These are phyloP conservation scores for Ochetophila trinervis DNA, from an alignment of 306 rosid species.

Conservation along the genomic window DNA sequence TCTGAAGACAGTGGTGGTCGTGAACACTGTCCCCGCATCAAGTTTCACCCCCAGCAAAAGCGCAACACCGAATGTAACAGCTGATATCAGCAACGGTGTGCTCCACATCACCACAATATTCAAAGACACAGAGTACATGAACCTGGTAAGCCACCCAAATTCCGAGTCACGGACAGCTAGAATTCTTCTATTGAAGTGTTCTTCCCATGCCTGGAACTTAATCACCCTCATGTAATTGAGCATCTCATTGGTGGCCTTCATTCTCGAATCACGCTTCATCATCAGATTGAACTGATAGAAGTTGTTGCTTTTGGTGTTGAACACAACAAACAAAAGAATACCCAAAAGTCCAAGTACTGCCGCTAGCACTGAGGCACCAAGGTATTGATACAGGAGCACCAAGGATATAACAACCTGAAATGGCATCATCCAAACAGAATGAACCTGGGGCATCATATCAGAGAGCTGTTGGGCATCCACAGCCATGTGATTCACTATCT, in stretches of 20 bases:
- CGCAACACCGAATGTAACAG: slow-evolving; percentile 76
- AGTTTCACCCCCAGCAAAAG: slow-evolving; percentile 61
- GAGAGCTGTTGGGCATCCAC: slow-evolving; percentile 88
- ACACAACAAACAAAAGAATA: slow-evolving; percentile 42
- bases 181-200: slow-evolving; percentile 73
- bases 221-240: slow-evolving; percentile 93
- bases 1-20: slow-evolving; percentile 77
- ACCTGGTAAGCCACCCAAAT: slow-evolving; percentile 79
- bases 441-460: slow-evolving; percentile 89
- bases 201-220: slow-evolving; percentile 98
- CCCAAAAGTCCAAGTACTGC: slow-evolving; percentile 47
- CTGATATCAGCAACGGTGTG: slow-evolving; percentile 60
- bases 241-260: slow-evolving; percentile 97
- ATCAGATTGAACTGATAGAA: slow-evolving; percentile 32
- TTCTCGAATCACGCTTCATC: slow-evolving; percentile 82
- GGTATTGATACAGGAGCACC: slow-evolving; percentile 52
- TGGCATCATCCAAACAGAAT: slow-evolving; percentile 88
- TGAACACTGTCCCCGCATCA: slow-evolving; percentile 90
- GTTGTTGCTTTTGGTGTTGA: slow-evolving; percentile 23
- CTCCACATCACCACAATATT: slow-evolving; percentile 70
- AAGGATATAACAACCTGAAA: slow-evolving; percentile 66
- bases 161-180: slow-evolving; percentile 53
- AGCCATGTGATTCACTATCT: slow-evolving; percentile 95
- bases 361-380: slow-evolving; percentile 56
- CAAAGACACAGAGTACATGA: slow-evolving; percentile 62